Evolutionary conservation across 1,139 yeast genomes (phyloP).

Genomic region (Magnusiomyces tetraspermus): DNA sequence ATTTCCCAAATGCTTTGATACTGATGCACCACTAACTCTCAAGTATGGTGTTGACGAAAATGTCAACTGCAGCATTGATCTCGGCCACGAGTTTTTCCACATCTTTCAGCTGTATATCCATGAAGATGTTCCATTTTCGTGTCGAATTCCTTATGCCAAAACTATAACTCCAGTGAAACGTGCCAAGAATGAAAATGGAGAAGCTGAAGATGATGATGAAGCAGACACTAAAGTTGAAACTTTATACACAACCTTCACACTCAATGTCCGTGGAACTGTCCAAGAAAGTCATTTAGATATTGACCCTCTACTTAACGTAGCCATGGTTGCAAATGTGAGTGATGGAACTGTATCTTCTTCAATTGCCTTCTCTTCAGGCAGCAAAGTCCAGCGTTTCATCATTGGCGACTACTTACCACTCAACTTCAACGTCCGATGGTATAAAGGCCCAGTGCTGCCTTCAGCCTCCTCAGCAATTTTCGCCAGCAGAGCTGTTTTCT

Average conservation of each 20-base stretch:
- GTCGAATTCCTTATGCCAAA: constrained; percentile 42
- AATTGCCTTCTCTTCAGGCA: constrained; percentile 54
- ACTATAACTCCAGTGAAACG: constrained; percentile 20
- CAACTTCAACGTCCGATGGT: constrained; percentile 54
- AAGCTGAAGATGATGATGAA: not conserved
- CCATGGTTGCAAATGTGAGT: constrained; percentile 31
- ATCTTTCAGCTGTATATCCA: constrained; percentile 66
- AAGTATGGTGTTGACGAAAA: constrained; percentile 46
- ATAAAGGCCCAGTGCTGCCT: constrained; percentile 16
- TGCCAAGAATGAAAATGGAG: not conserved
- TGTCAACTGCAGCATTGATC: constrained; percentile 50
- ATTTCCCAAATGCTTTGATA: constrained; percentile 58
- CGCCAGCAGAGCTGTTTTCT: constrained; percentile 11
- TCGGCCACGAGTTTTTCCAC: constrained; percentile 63
- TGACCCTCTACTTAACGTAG: constrained; percentile 49
- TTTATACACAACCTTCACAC: constrained; percentile 44
- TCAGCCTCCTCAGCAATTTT: constrained; percentile 12
- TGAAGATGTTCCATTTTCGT: constrained; percentile 68
- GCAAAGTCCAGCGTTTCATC: constrained; percentile 50
- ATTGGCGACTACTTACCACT: constrained; percentile 58
- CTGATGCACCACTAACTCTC: constrained; percentile 48
- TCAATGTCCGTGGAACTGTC: constrained; percentile 59
- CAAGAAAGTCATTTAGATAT: constrained; percentile 63
- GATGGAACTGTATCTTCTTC: constrained; percentile 41
- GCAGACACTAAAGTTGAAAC: constrained; percentile 4